Evolutionary conservation across 2,329 filamentous ascomycete genomes (phyloP), one percentile per base, ranked within the genome.

Genomic region (Metarhizium robertsii): DNA sequence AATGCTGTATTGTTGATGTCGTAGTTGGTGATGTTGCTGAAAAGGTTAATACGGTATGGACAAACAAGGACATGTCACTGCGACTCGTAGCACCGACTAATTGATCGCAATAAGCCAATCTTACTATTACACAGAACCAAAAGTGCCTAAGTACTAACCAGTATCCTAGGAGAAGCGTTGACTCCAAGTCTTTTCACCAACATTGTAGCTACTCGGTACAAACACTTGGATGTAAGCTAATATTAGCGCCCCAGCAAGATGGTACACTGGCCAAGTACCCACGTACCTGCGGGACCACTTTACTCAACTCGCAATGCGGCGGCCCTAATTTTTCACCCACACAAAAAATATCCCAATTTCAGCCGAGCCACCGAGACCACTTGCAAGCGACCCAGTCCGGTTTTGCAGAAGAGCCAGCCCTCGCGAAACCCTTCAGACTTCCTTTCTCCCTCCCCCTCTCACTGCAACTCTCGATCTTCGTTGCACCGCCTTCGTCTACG

Each of bases 261-360:
- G 55, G 55, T 52, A 52, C 50, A 25, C 38, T 25, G 25, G 18
- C 20, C 11, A 53, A 34, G 32, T 11, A 34, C 32, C 32, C 32
- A 34, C 32, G 55, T 58, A 57, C 50, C 54, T 53, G 25, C 52
- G 32, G 36, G 40, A 38, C 47, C 48, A n/a, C 29, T 18, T 29
- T 58, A 25, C 25, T 25, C 25, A 25, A 25, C 25, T 42, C 6
- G 42, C 18, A 16, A 45, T 20, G 54, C 40, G 45, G 66, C 67
- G 74, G 75, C 74, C 74, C 74, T 76, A 75, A 77, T 71, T 71
- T 73, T 72, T 71, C 69, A 71, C 76, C 76, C 77, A 79, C 75
- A 79, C 77, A 75, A 74, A 70, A 65, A 66, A 73, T 71, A 67
- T 73, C 67, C 66, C 67, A 71, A 72, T 68, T 70, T 71, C 66